Conservation (phyloP, 1,284 basidiomycete genomes). For the Cutaneotrichosporon sp. region DNA sequence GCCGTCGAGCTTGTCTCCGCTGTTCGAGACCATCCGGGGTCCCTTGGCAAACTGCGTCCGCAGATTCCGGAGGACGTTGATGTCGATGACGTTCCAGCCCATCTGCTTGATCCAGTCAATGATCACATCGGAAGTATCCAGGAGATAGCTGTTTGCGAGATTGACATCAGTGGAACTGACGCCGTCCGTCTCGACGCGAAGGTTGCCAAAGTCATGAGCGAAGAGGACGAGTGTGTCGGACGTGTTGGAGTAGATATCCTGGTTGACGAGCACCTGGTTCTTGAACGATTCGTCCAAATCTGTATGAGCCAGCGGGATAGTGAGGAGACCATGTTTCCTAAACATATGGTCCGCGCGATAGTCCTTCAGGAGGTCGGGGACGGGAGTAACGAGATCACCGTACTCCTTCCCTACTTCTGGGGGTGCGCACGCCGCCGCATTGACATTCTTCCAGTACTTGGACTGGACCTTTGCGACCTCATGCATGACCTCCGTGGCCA, state of each 20-base stretch:
- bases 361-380: conserved; percentile 69
- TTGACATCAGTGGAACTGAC: conserved; percentile 67
- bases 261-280: conserved; percentile 72
- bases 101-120: conserved; percentile 64
- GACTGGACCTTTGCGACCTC: conserved; percentile 80
- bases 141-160: conserved; percentile 72
- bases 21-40: conserved; percentile 28
- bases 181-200: conserved; percentile 71
- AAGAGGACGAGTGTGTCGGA: conserved; percentile 64
- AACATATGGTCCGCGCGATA: conserved; percentile 76
- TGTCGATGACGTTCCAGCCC: conserved; percentile 72
- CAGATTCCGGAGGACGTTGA: conserved; percentile 75
- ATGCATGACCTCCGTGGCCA: conserved; percentile 79
- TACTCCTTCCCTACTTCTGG: conserved; percentile 45
- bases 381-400: conserved; percentile 23
- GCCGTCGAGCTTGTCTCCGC: conserved; percentile 29
- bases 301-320: conserved; percentile 66
- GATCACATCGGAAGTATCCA: conserved; percentile 76
- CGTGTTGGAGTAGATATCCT: conserved; percentile 53
- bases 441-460: conserved; percentile 82
- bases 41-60: conserved; percentile 38
- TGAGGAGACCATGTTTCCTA: conserved; percentile 65
- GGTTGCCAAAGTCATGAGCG: conserved; percentile 86
- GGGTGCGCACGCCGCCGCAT: conserved; percentile 71
- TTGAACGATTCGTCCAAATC: conserved; percentile 65